Conservation (phyloP, 257 asterid genomes). For the Solanum gandarillasii region DNA sequence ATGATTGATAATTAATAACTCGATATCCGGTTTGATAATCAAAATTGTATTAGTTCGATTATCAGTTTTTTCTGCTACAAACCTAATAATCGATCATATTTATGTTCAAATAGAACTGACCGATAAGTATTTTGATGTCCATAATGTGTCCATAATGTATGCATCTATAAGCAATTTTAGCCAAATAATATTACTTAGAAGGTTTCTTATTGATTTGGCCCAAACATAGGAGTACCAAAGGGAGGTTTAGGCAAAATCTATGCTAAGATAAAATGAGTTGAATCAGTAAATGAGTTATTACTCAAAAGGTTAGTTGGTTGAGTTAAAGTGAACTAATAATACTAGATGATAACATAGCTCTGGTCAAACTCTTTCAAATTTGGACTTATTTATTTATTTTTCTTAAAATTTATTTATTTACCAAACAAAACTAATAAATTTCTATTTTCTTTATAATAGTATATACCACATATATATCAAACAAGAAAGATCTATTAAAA, state of each 20-base stretch:
- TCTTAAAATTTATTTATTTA: background rate
- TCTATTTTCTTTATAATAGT: background rate
- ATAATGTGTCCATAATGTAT: too few species aligned
- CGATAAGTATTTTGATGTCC: too few species aligned
- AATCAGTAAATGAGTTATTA: background rate
- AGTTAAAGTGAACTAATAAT: background rate
- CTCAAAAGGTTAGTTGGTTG: background rate
- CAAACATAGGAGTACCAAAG: background rate
- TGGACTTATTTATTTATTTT: background rate
- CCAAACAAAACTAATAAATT: background rate
- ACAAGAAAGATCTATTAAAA: background rate
- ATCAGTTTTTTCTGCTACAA: background rate
- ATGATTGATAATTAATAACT: background rate
- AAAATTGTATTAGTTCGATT: background rate
- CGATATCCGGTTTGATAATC: background rate
- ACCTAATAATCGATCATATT: background rate
- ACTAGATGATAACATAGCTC: background rate
- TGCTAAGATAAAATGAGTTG: background rate
- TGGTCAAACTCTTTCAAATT: background rate
- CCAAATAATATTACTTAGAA: background rate
- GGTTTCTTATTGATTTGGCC: background rate
- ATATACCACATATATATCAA: background rate
- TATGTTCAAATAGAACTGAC: fast-evolving
- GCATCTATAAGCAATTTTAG: background rate
- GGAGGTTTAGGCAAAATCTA: background rate